A percentile compares a stretch with the other conserved stretches of the same genome.
Evolutionary conservation across 441 rosid genomes (phyloP).

Genomic region (Brassica balearica): DNA sequence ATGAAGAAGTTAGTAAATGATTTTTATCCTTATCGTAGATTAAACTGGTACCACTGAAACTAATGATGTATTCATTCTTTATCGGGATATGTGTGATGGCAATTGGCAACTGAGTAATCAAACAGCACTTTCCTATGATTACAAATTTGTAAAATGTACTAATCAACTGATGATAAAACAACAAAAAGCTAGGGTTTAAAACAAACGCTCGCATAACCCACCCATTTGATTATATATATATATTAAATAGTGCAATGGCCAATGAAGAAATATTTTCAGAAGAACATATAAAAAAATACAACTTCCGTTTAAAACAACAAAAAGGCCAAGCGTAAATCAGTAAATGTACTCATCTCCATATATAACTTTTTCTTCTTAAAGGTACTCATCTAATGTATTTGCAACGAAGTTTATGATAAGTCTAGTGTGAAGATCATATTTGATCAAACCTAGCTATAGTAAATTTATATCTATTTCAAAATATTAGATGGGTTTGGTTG

Average conservation of each 20-base stretch:
- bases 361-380: background rate
- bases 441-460: background rate
- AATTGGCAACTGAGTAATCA: background rate
- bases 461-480: background rate
- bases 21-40: background rate
- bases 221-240: background rate
- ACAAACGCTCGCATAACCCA: constrained; percentile 1
- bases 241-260: background rate
- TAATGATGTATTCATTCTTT: background rate
- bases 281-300: background rate
- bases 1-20: background rate
- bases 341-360: background rate
- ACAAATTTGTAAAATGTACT: background rate
- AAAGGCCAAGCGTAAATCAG: background rate
- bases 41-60: constrained; percentile 11
- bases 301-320: background rate
- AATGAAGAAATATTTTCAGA: background rate
- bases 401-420: background rate
- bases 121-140: background rate
- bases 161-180: constrained; percentile 25
- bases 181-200: constrained; percentile 5
- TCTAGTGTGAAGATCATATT: background rate
- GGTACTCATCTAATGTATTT: background rate
- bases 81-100: background rate
- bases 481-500: background rate